These are phyloP conservation scores for Ballota nigra DNA, from an alignment of 257 asterid species.

Conservation along the genomic window DNA sequence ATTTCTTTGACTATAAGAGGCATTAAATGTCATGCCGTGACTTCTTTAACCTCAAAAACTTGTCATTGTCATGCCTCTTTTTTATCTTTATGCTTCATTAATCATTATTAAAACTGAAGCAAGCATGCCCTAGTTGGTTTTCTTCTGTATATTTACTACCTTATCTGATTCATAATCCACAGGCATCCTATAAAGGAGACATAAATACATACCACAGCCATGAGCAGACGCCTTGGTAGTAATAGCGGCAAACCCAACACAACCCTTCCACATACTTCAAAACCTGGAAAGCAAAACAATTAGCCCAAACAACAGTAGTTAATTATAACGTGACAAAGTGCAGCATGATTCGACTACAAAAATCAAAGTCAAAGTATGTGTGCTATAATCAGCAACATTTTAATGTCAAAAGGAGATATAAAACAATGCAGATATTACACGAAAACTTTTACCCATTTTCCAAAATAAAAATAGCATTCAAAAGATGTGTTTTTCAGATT, in stretches of 20 bases:
- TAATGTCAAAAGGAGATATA: neutral
- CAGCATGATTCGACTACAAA: neutral
- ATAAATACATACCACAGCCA: conserved; percentile 82
- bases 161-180: neutral
- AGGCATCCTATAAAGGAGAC: neutral
- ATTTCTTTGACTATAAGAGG: neutral
- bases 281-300: conserved; percentile 52
- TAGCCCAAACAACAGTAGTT: conserved; percentile 2
- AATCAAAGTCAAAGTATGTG: neutral
- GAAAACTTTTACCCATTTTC: neutral
- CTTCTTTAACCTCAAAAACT: conserved; percentile 11
- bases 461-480: neutral
- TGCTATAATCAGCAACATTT: conserved; percentile 3
- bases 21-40: conserved; percentile 4
- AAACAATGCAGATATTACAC: neutral
- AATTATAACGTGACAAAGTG: neutral
- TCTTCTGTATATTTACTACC: neutral
- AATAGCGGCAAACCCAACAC: conserved; percentile 98
- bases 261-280: conserved; percentile 88
- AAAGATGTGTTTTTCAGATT: neutral
- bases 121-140: conserved; percentile 1
- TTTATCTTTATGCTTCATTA: conserved; percentile 4
- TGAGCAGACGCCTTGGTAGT: conserved; percentile 98
- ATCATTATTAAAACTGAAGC: conserved; percentile 16
- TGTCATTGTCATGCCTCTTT: neutral